Evolutionary conservation across 208 protist species (phyloP).

Genomic region (Crithidia expoeki): DNA sequence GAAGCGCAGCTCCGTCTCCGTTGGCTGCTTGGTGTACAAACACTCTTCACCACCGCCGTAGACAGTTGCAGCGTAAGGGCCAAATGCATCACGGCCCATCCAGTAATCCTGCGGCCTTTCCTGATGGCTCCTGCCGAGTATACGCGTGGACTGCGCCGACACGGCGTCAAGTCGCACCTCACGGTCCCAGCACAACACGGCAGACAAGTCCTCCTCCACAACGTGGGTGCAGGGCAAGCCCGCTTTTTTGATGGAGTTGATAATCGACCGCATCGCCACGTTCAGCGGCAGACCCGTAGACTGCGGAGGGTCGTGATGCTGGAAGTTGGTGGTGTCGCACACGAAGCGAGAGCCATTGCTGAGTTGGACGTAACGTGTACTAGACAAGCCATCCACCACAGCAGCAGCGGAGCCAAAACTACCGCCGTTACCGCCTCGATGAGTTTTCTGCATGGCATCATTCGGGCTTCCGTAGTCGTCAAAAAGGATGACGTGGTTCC

Average conservation of each 20-base stretch:
- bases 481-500: constrained; percentile 22
- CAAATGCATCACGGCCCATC: constrained; percentile 20
- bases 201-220: neutral
- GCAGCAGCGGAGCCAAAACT: no score
- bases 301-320: constrained; percentile 4
- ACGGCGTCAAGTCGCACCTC: constrained; percentile 14
- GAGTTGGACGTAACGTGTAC: constrained; percentile 31
- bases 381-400: neutral
- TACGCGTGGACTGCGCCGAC: neutral
- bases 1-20: constrained; percentile 31
- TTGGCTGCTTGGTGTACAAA: constrained; percentile 9
- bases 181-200: constrained; percentile 21
- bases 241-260: neutral
- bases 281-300: neutral
- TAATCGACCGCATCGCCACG: constrained; percentile 10
- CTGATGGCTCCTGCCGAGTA: neutral
- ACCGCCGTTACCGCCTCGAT: neutral
- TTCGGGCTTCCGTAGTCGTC: neutral
- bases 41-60: constrained; percentile 38
- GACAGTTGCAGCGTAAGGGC: constrained; percentile 33
- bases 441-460: neutral
- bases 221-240: constrained; percentile 11
- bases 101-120: constrained; percentile 2
- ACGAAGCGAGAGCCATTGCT: constrained; percentile 37
- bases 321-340: constrained; percentile 9